Conservation (phyloP, 176 grass and related monocot genomes). For the Ensete ventricosum region DNA sequence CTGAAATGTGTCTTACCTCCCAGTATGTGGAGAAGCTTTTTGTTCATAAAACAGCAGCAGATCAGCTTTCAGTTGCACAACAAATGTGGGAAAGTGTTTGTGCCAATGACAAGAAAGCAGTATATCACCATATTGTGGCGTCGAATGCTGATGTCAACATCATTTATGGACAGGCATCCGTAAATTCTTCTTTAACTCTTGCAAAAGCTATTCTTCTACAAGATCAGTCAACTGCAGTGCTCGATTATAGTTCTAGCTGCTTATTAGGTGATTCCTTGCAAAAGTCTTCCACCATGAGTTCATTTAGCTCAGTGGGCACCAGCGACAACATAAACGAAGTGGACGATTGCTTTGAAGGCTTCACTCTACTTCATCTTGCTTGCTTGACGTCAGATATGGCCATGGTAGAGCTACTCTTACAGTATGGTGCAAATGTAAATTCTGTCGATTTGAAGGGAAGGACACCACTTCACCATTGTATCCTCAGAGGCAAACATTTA, state of each 20-base stretch:
- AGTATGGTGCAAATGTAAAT: constrained; percentile 85
- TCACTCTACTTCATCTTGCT: constrained; percentile 83
- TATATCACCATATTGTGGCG: constrained; percentile 69
- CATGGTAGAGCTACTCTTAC: constrained; percentile 89
- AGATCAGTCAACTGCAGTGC: constrained; percentile 43
- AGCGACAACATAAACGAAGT: constrained; percentile 29
- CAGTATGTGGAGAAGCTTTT: constrained; percentile 90
- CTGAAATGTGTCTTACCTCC: neutral
- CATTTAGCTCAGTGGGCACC: constrained; percentile 35
- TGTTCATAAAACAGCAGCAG: constrained; percentile 41
- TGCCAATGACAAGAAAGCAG: constrained; percentile 64
- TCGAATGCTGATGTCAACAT: constrained; percentile 67
- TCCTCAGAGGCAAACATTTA: constrained; percentile 8
- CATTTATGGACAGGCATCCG: constrained; percentile 37
- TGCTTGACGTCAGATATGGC: constrained; percentile 61
- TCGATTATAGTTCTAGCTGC: constrained; percentile 47
- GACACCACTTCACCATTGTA: constrained; percentile 19
- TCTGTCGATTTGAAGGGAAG: constrained; percentile 31
- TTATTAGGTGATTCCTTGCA: constrained; percentile 24
- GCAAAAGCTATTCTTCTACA: constrained; percentile 83
- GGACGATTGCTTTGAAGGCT: constrained; percentile 45
- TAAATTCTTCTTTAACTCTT: constrained; percentile 59
- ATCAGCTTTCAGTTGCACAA: constrained; percentile 29
- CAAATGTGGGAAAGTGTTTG: constrained; percentile 77
- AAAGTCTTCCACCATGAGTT: constrained; percentile 32